These are phyloP conservation scores for Takashimella koratensis DNA, from an alignment of 1,284 basidiomycete genomes.

Conservation along the genomic window DNA sequence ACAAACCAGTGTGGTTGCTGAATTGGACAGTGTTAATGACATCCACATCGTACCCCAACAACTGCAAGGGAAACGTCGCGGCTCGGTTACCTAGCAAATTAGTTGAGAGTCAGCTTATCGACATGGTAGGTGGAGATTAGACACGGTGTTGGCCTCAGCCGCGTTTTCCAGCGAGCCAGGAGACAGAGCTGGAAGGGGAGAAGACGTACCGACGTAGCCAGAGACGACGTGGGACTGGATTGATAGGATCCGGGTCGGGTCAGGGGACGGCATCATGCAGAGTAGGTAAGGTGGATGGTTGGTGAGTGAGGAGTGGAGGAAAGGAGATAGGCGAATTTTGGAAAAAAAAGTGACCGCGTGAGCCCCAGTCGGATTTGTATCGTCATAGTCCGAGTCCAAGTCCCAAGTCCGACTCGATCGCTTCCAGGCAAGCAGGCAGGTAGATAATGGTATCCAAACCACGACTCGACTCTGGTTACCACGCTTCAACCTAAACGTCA, in stretches of 20 bases:
- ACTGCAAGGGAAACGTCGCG: conserved; percentile 90
- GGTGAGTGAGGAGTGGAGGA: no score
- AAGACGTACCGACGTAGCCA: conserved; percentile 80
- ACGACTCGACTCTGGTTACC: no score
- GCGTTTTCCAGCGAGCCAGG: no score
- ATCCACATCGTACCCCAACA: conserved; percentile 94
- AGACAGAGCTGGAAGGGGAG: neutral
- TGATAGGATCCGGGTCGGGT: conserved; percentile 50
- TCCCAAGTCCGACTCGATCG: no score
- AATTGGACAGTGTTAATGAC: conserved; percentile 88
- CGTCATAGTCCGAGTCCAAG: no score
- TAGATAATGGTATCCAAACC: no score
- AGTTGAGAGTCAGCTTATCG: conserved; percentile 1
- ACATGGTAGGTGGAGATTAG: neutral
- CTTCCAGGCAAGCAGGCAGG: no score
- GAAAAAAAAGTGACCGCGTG: no score
- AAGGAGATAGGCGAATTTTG: no score
- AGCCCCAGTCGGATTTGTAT: no score
- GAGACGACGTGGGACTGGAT: conserved; percentile 92
- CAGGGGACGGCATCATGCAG: conserved; percentile 9
- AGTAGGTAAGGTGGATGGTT: neutral
- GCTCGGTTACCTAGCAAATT: conserved; percentile 61
- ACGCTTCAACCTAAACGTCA: no score
- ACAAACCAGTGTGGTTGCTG: conserved; percentile 85
- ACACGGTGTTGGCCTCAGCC: no score